Evolutionary conservation across 2,329 filamentous ascomycete genomes (phyloP), one percentile per base, ranked within the genome.

Genomic region (Incumbomyces delicatus): DNA sequence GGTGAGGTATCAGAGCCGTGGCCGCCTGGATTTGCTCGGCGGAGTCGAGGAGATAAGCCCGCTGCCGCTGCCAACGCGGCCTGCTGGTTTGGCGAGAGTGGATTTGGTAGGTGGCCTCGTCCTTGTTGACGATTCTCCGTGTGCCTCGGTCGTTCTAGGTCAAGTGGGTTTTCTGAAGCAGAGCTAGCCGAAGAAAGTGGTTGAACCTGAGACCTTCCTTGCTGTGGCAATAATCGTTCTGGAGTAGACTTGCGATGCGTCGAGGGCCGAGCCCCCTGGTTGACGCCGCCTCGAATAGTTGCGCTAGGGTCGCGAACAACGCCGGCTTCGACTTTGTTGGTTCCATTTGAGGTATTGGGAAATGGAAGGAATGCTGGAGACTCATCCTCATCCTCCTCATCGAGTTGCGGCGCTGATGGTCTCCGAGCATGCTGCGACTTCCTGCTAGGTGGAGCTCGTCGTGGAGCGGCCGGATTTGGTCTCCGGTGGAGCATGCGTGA

Each of bases 1-100:
- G 75, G 75, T 8, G 73, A 75, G 11, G 74, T 74, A 50, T 77
- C 74, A 47, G 73, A 77, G 11, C 69, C 65, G 20, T 71, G 69
- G 34, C 62, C 63, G 2, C 62, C 62, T 35, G 63, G 58, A 43
- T 58, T 51, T 10, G 61, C 61, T 34, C 62, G 62, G n/a, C 67
- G 53, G 2, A 45, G 42, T 6, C 53, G 54, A 17, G 54, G 56
- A 11, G 56, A 58, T 16, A 53, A 32, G 5, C 50, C 50, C 11
- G 50, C 50, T 27, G 48, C 50, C 30, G 64, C 66, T 2, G 69
- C 66, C 13, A 76, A 55, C 36, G 75, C 72, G 1, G 69, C 69
- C 6, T 71, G 62, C 34, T 76, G 72, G 31, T 67, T 65, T 1
- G 74, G 71, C 45, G 64, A 65, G 2, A 65, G 45, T 6, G 60